Evolutionary conservation across 2,329 filamentous ascomycete species (phyloP).

Genomic region (Coniochaeta ligniaria): DNA sequence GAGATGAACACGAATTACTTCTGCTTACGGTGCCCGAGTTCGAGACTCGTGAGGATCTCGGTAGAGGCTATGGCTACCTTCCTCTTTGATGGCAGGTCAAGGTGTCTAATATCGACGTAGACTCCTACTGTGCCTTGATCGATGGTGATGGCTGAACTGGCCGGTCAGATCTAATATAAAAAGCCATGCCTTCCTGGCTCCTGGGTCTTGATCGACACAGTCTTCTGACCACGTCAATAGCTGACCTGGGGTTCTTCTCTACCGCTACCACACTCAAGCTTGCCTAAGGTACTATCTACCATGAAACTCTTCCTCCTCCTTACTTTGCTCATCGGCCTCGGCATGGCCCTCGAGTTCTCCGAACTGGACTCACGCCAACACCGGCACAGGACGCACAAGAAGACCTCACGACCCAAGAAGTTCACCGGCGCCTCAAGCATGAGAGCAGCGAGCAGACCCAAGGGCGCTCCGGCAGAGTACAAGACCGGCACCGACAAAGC

Average conservation of each 20-base stretch:
- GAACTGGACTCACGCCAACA: slow-evolving; percentile 7
- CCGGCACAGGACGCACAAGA: slow-evolving; percentile 4
- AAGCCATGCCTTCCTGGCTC: slow-evolving; percentile 9
- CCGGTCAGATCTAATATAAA: slow-evolving; percentile 14
- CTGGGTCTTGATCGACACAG: slow-evolving; percentile 10
- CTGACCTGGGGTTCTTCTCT: background rate
- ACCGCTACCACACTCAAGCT: background rate
- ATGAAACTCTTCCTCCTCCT: slow-evolving; percentile 19
- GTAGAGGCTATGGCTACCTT: slow-evolving; percentile 4
- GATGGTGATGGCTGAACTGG: background rate
- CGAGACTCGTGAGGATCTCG: slow-evolving; percentile 8
- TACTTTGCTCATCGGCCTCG: slow-evolving; percentile 17
- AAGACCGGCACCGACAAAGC: slow-evolving; percentile 12
- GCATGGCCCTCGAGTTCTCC: slow-evolving; percentile 12
- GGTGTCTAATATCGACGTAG: background rate
- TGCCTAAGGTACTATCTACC: background rate
- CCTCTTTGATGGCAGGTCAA: background rate
- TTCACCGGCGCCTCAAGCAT: slow-evolving; percentile 6
- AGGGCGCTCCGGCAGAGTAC: slow-evolving; percentile 12
- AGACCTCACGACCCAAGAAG: slow-evolving; percentile 7
- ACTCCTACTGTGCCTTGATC: background rate
- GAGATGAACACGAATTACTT: slow-evolving; percentile 10
- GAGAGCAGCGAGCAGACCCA: slow-evolving; percentile 10
- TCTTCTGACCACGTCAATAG: slow-evolving; percentile 2
- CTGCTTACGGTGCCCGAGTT: slow-evolving; percentile 6